Conservation (phyloP, 2,329 filamentous ascomycete species). For the Microsporum audouinii region DNA sequence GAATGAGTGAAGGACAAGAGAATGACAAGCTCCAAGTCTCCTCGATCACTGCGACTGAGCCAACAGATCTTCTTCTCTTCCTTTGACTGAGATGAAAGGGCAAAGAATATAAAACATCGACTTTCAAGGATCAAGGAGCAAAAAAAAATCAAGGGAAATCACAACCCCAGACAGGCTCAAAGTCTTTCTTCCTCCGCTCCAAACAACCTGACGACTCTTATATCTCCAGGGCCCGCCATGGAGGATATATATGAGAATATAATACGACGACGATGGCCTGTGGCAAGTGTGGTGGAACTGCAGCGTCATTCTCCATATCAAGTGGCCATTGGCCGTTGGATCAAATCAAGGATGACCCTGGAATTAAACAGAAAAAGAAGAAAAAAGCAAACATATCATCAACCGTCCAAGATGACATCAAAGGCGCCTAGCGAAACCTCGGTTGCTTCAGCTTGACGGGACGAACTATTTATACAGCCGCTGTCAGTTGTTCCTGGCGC, state of each 20-base stretch:
- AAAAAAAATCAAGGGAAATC: not conserved
- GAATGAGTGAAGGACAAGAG: not conserved
- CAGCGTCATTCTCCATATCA: slow-evolving; percentile 57
- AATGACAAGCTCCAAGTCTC: not conserved
- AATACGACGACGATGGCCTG: not conserved
- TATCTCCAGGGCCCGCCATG: not conserved
- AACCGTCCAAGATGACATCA: slow-evolving; percentile 10
- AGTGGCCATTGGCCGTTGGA: slow-evolving; percentile 26
- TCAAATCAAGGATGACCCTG: not conserved
- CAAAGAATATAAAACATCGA: not conserved
- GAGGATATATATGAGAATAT: not conserved
- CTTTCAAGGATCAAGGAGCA: not conserved
- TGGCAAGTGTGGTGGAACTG: slow-evolving; percentile 41
- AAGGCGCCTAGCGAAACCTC: slow-evolving; percentile 9
- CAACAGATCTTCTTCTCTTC: too few relatives aligned
- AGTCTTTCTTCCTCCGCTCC: too few relatives aligned
- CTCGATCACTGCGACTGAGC: not conserved
- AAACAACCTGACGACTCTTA: not conserved
- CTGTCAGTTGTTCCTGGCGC: not conserved
- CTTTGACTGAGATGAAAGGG: not conserved
- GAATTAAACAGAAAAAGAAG: not conserved
- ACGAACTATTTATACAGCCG: not conserved
- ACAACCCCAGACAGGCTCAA: not conserved
- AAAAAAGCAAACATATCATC: not conserved
- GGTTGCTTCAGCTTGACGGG: slow-evolving; percentile 3